phyloP scores from a whole-genome alignment of 148 eudicot species.

The Dianthus caryophyllus region DNA sequence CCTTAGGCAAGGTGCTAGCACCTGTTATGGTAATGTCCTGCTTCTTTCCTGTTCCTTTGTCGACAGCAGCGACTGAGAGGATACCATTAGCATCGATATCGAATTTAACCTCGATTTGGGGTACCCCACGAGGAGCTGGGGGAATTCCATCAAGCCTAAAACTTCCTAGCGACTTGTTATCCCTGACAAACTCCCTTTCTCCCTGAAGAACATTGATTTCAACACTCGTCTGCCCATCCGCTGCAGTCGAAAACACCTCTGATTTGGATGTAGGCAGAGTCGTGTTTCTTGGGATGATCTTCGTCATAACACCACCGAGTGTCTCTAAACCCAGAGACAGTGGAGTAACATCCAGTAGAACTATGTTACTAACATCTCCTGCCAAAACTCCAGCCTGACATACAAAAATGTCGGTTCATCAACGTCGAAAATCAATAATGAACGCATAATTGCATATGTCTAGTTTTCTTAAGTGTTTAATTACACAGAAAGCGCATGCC shows the following conservation, averaged over 20 bases:
- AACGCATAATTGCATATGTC: too few relatives aligned
- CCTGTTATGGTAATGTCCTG: constrained; percentile 72
- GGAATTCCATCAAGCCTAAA: constrained; percentile 70
- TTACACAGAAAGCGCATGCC: background rate
- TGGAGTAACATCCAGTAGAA: constrained; percentile 60
- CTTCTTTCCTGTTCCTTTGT: constrained; percentile 71
- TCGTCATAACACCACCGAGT: constrained; percentile 66
- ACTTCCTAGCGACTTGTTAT: constrained; percentile 63
- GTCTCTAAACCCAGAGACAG: constrained; percentile 62
- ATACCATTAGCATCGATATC: constrained; percentile 74
- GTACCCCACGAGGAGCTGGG: constrained; percentile 75
- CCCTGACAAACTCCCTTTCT: constrained; percentile 68
- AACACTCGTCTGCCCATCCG: constrained; percentile 66
- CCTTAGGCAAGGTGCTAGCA: constrained; percentile 62
- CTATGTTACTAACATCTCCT: constrained; percentile 63
- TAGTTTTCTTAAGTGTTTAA: too few relatives aligned
- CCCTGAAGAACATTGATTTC: constrained; percentile 70
- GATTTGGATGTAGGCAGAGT: constrained; percentile 63
- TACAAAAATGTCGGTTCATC: background rate
- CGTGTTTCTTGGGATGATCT: constrained; percentile 63
- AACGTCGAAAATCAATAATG: background rate
- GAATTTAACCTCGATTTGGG: constrained; percentile 62
- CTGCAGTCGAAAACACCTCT: constrained; percentile 73
- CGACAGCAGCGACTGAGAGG: constrained; percentile 58
- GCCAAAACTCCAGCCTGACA: constrained; percentile 63